phyloP scores from a whole-genome alignment of 2,329 filamentous ascomycete species.

The Diaporthe batatas region DNA sequence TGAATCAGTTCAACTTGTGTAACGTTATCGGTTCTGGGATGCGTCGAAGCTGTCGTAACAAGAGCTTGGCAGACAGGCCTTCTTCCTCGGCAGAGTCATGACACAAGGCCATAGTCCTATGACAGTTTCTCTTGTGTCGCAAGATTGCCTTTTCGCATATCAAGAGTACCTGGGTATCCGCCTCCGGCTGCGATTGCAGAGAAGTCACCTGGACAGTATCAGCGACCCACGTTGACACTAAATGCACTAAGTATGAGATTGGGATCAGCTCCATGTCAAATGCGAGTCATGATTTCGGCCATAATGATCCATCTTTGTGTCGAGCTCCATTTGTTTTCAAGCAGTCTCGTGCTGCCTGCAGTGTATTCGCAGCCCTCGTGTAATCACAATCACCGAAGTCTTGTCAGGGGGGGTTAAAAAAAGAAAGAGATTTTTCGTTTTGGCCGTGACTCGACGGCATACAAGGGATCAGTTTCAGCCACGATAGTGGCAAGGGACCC shows the following conservation, averaged over 20 bases:
- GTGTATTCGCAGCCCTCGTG: too few relatives aligned
- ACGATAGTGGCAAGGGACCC: neutral
- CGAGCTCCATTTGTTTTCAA: too few relatives aligned
- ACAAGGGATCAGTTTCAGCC: neutral
- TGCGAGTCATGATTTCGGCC: too few relatives aligned
- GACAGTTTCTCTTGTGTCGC: constrained; percentile 12
- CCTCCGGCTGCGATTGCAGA: neutral
- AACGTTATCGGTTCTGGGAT: neutral
- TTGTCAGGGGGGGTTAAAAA: too few relatives aligned
- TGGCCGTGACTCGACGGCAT: neutral
- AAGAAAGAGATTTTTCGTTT: neutral
- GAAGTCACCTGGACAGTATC: neutral
- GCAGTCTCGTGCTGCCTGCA: too few relatives aligned
- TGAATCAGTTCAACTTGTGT: neutral
- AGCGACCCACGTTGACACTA: too few relatives aligned
- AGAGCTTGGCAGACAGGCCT: neutral
- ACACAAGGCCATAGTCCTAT: neutral
- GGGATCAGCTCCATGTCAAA: too few relatives aligned
- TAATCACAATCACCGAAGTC: too few relatives aligned
- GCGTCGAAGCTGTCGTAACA: neutral
- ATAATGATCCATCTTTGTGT: too few relatives aligned
- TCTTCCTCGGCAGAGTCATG: neutral
- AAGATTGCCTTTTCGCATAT: neutral
- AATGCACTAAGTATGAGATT: too few relatives aligned
- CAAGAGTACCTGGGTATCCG: neutral